Evolutionary conservation across 441 rosid genomes (phyloP).

Genomic region (Croton laevigatus): DNA sequence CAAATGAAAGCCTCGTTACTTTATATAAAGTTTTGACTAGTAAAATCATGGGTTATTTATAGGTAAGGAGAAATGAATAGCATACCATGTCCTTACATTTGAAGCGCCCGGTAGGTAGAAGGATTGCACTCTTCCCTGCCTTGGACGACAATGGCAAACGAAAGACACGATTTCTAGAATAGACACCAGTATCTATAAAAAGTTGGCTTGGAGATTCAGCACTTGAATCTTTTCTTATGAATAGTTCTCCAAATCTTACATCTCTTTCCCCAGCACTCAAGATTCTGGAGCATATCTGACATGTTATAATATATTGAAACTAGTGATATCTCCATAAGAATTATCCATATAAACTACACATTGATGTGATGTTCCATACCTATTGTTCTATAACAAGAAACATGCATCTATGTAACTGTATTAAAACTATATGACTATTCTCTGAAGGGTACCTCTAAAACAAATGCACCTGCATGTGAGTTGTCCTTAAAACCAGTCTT

Average conservation of each 20-base stretch:
- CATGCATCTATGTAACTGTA: slow-evolving; percentile 1
- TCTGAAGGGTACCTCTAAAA: slow-evolving; percentile 66
- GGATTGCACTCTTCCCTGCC: slow-evolving; percentile 84
- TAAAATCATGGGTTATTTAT: slow-evolving; percentile 2
- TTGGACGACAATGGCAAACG: slow-evolving; percentile 87
- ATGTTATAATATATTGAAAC: slow-evolving; percentile 17
- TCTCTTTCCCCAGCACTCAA: slow-evolving; percentile 48
- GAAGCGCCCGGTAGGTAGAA: slow-evolving; percentile 82
- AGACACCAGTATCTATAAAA: slow-evolving; percentile 90
- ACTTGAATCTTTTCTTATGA: slow-evolving; percentile 65
- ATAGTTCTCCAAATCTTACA: slow-evolving; percentile 48
- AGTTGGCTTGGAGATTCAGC: slow-evolving; percentile 46
- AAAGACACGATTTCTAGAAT: slow-evolving; percentile 92
- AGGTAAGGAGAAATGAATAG: slow-evolving; percentile 22
- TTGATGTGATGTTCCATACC: neutral
- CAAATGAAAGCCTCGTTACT: neutral
- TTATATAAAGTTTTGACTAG: neutral
- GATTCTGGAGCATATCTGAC: slow-evolving; percentile 75
- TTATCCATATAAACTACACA: neutral
- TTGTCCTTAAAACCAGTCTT: slow-evolving; percentile 89
- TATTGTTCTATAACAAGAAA: slow-evolving; percentile 1
- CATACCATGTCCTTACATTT: slow-evolving; percentile 79
- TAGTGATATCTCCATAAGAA: slow-evolving; percentile 11
- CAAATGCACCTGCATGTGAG: slow-evolving; percentile 88
- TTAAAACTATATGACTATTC: neutral